Evolutionary conservation across 2,329 filamentous ascomycete species (phyloP).

Genomic region (Paraconiothyrium sp.): DNA sequence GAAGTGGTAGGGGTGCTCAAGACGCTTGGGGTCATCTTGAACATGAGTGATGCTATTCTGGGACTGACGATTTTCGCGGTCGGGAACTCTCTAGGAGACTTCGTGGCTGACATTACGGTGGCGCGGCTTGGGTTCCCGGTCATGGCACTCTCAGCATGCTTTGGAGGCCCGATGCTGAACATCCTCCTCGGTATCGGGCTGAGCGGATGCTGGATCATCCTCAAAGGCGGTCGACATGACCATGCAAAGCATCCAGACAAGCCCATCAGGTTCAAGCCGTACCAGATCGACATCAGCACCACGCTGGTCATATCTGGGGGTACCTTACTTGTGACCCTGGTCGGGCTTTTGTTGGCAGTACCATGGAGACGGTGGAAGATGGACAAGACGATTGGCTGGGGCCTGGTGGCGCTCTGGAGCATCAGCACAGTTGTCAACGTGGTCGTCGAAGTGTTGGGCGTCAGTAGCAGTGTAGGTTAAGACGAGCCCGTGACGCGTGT

Average conservation of each 20-base stretch:
- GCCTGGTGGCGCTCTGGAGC: constrained; percentile 81
- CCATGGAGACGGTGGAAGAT: constrained; percentile 61
- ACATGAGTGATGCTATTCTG: constrained; percentile 93
- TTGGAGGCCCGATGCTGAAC: constrained; percentile 98
- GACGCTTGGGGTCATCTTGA: constrained; percentile 87
- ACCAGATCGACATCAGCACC: constrained; percentile 83
- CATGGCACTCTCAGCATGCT: constrained; percentile 94
- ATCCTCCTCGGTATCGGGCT: constrained; percentile 95
- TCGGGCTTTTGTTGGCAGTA: constrained; percentile 80
- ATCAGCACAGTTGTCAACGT: constrained; percentile 85
- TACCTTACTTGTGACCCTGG: constrained; percentile 82
- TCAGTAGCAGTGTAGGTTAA: constrained; percentile 42
- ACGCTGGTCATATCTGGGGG: constrained; percentile 86
- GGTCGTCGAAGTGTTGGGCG: constrained; percentile 72
- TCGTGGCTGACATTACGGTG: constrained; percentile 94
- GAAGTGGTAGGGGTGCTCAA: constrained; percentile 97
- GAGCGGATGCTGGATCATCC: constrained; percentile 86
- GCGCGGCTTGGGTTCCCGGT: constrained; percentile 93
- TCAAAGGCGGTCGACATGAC: constrained; percentile 72
- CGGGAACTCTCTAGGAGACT: constrained; percentile 91
- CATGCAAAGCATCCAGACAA: constrained; percentile 73
- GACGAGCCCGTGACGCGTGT: constrained; percentile 13
- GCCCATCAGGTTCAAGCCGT: constrained; percentile 75
- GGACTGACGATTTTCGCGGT: constrained; percentile 96
- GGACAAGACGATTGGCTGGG: constrained; percentile 71